Evolutionary conservation across 78 protist genomes (phyloP), one percentile per base, ranked within the genome.

Genomic region (Protostelium mycophagum): DNA sequence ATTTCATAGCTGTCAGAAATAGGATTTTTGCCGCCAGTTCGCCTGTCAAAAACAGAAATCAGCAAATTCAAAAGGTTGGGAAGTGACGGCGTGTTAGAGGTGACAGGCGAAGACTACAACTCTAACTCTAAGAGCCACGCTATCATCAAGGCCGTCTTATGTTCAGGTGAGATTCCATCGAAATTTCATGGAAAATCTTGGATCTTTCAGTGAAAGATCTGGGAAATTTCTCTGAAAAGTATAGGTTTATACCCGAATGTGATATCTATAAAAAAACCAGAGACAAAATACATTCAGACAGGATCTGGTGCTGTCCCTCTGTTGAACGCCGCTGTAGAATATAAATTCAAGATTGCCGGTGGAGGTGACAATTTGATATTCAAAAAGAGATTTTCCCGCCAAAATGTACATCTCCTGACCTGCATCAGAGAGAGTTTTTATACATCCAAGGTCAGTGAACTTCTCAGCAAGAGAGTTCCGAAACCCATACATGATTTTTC

Each of bases 261-360:
- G 84, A 90, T 87, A 63, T 83, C 92, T 34, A 35, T 93, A 25
- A 88, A 91, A 38, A 36, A 84, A 28, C 95, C 95, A 28, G 85
- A 63, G 28, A 86, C 95, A 0, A 90, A 83, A 1, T 93, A 93
- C 37, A 28, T 90, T 1, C 39, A 83, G 9, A 93, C 97, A 29
- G 90, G 93, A 25, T 9, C 92, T 29, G 95, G 91, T 86, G 97
- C 98, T 36, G 95, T 95, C 63, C 89, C 88, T 38, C 94, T 94
- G 36, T 96, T 96, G 83, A 94, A 88, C 36, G 91, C 93, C 25
- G 94, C 93, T 10, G 88, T 90, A 1, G 51, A 37, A 5, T 83
- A 88, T 0, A 38, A 34, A 37, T 0, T 25, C 86, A 86, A 63
- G 63, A 29, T n/a, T 38, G 28, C 5, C 28, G 34, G 9, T 85